These are phyloP conservation scores for Irpex sp. DNA, from an alignment of 1,284 basidiomycete species.

Conservation along the genomic window DNA sequence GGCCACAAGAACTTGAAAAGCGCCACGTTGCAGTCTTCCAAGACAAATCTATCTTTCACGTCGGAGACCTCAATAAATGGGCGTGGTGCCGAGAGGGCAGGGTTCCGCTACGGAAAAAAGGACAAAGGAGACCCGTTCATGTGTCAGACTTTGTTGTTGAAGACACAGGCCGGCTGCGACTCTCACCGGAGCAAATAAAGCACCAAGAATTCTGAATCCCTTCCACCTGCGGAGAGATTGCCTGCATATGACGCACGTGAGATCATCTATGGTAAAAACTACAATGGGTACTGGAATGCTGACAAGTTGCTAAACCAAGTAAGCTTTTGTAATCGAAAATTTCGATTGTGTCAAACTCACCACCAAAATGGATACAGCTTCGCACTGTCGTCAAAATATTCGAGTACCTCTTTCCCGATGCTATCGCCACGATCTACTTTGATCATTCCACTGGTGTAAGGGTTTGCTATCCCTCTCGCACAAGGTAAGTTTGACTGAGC, in stretches of 20 bases:
- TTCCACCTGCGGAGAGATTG: background rate
- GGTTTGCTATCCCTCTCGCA: too few relatives aligned
- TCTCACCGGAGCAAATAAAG: slow-evolving; percentile 20
- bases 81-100: slow-evolving; percentile 30
- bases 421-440: slow-evolving; percentile 17
- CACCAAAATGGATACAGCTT: too few relatives aligned
- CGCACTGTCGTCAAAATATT: background rate
- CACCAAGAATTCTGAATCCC: slow-evolving; percentile 23
- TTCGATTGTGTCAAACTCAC: too few relatives aligned
- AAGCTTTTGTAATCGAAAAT: too few relatives aligned
- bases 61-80: slow-evolving; percentile 29
- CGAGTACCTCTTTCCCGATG: background rate
- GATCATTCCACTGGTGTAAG: slow-evolving; percentile 29
- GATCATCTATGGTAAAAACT: slow-evolving; percentile 11
- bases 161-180: slow-evolving; percentile 25
- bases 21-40: too few relatives aligned
- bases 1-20: too few relatives aligned
- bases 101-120: slow-evolving; percentile 31
- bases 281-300: slow-evolving; percentile 8
- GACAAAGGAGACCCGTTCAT: slow-evolving; percentile 29
- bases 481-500: too few relatives aligned
- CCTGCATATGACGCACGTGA: background rate
- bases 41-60: too few relatives aligned
- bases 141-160: slow-evolving; percentile 37
- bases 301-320: slow-evolving; percentile 23